Evolutionary conservation across 371 early-diverging fungal species (phyloP), one percentile per base, ranked within the genome.

Genomic region (Syncephalastrum racemosum): DNA sequence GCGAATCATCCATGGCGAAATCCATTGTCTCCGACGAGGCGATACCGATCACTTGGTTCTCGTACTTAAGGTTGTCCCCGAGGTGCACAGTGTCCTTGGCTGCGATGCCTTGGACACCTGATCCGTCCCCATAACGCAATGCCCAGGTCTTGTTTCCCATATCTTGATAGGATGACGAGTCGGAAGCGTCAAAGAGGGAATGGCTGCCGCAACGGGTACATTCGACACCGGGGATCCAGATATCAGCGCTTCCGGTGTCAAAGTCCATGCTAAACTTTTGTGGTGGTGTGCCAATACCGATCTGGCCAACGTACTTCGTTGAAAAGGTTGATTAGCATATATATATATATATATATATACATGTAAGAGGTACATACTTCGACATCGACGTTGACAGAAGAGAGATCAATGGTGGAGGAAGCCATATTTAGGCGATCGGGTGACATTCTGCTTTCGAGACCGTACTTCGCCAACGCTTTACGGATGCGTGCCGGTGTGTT

Each of bases 231-330:
- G 81, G 76, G 4, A 80, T 56, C 83, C 83, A 83, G 2, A 80
- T 75, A 59, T 83, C 80, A 1, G 81, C 62, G 15, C 81, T 80
- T 4, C 83, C 83, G 0, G 83, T 83, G 54, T 83, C 83, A 66
- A 83, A 81, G 46, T 79, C 80, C 27, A 83, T 59, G 13, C 56
- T 63, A 46, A 83, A 83, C 19, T 50, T 51, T 24, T 83, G 81
- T 13, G 83, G 80, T 4, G 83, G 83, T 7, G 81, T 80, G 12
- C 83, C 83, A 16, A 83, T 73, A 6, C 70, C 70, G 5, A 79
- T 66, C n/a, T 68, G 53, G 4, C 83, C 83, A 47, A 79, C 65
- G 40, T 82, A 82, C 79, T 81, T 15, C 14, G 16, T 25, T 41
- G 6, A 49, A 57, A n/a, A 18, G 25, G 15, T 48, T 47, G 6